Base-by-base conservation (phyloP, 768 basidiomycete genomes). In the Pulveroboletus sp. region DNA sequence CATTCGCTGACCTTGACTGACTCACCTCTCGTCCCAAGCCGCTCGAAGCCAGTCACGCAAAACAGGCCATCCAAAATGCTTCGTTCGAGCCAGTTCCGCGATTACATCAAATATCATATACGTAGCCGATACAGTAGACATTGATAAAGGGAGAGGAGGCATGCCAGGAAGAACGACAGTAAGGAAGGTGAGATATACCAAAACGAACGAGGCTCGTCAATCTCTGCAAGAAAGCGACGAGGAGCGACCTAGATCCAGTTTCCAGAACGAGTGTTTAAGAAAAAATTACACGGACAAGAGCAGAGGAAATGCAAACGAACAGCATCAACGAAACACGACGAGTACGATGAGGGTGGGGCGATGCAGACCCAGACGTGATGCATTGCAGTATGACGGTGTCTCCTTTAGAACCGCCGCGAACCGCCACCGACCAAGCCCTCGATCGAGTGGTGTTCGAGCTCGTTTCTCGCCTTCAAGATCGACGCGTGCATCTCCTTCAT, bases 401-500 rank as follows among this genome's bases (percentile, higher is more conserved):
- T 15, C n/a, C 39, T 7, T 74, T 67, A 81, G 65, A 79, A 83
- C 59, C 81, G 67, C 58, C 80, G 74, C 50, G 73, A 45, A 31
- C 57, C 55, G 21, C 79, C 81, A 27, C 81, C 79, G 30, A 89
- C 83, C 47, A 92, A 69, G 0, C 93, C 92, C 64, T 97, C 94
- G 68, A 98, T 95, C 43, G 93, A 92, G 61, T 97, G 93, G 63
- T 91, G 87, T 69, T 98, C 96, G 50, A 99, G 78, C 57, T 97
- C 94, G 65, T 95, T 90, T 60, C 96, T 78, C 46, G 93, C 91
- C 72, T 97, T 96, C 57, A 89, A 69, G 51, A 99, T 93, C 28
- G 85, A 72, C 12, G 92, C 86, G 70, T 98, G 93, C 81, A 93
- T 92, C 70, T 98, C 95, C 76, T 94, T 94, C 93, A 99, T 97